Conservation (phyloP, 2,329 filamentous ascomycete species). For the Penicillium sp. region DNA sequence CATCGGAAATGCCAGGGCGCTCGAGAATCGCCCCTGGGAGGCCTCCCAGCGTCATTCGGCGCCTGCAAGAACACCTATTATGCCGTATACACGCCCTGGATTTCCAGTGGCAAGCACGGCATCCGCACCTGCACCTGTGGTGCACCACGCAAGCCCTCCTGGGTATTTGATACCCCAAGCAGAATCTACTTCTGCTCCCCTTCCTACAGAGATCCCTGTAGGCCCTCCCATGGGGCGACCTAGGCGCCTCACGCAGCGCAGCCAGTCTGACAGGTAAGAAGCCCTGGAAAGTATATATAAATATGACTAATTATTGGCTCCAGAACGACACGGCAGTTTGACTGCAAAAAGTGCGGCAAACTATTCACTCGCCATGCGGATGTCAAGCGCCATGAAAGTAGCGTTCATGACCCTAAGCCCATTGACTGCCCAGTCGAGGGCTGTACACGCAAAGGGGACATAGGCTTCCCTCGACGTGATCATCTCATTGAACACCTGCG, state of each 20-base stretch:
- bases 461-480: slow-evolving; percentile 55
- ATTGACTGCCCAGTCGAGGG: slow-evolving; percentile 42
- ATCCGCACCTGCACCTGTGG: background rate
- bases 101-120: no score
- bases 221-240: background rate
- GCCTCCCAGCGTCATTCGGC: background rate
- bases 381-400: slow-evolving; percentile 47
- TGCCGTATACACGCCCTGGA: no score
- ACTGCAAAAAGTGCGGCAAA: slow-evolving; percentile 33
- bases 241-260: background rate
- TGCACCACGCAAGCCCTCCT: background rate
- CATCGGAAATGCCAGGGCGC: background rate
- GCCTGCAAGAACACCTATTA: no score
- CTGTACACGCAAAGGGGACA: slow-evolving; percentile 44
- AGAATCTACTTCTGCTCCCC: no score
- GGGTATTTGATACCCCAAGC: background rate
- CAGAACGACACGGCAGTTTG: slow-evolving; percentile 29
- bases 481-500: slow-evolving; percentile 56
- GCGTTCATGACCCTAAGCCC: slow-evolving; percentile 42
- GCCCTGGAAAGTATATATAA: background rate
- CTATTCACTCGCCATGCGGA: slow-evolving; percentile 47
- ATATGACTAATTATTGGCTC: background rate
- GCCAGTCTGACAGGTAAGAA: background rate
- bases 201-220: background rate
- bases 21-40: background rate